These are phyloP conservation scores for Fusarium sororula DNA, from an alignment of 2,329 filamentous ascomycete species.

Conservation along the genomic window DNA sequence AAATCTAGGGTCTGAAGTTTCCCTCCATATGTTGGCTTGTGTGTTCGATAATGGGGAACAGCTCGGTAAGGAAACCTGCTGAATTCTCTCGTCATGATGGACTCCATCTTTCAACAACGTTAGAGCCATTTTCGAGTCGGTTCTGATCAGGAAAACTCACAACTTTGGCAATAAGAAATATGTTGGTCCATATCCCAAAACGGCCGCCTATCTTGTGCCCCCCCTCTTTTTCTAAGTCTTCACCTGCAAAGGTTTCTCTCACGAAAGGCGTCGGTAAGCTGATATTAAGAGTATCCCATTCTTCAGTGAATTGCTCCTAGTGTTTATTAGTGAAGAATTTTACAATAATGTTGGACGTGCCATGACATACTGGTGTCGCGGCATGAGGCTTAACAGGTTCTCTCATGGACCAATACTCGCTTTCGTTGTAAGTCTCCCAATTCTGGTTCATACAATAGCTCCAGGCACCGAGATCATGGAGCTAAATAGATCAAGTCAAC, in stretches of 20 bases:
- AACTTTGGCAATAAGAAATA: slow-evolving; percentile 42
- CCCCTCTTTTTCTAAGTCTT: background rate
- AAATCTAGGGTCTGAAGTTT: slow-evolving; percentile 13
- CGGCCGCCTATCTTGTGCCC: slow-evolving; percentile 36
- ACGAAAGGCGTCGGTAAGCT: background rate
- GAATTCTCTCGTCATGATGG: slow-evolving; percentile 33
- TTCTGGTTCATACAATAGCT: slow-evolving; percentile 29
- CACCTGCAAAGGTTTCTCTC: slow-evolving; percentile 16
- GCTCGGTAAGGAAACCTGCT: slow-evolving; percentile 21
- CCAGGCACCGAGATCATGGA: slow-evolving; percentile 43
- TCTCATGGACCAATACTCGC: slow-evolving; percentile 29
- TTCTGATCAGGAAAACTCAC: slow-evolving; percentile 23
- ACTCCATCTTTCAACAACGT: slow-evolving; percentile 39
- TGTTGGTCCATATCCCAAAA: slow-evolving; percentile 44
- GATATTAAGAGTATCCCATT: slow-evolving; percentile 17
- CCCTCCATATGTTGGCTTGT: slow-evolving; percentile 37
- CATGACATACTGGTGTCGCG: slow-evolving; percentile 36
- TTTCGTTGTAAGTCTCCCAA: slow-evolving; percentile 22
- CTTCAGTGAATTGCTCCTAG: slow-evolving; percentile 39
- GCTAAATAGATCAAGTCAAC: slow-evolving; percentile 23
- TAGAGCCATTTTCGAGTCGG: background rate
- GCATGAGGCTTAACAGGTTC: slow-evolving; percentile 32
- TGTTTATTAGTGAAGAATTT: slow-evolving; percentile 2
- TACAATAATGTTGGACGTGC: background rate
- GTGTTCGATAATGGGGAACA: background rate